Conservation (phyloP, 202 grass and related monocot genomes). For the Musa balbisiana region DNA sequence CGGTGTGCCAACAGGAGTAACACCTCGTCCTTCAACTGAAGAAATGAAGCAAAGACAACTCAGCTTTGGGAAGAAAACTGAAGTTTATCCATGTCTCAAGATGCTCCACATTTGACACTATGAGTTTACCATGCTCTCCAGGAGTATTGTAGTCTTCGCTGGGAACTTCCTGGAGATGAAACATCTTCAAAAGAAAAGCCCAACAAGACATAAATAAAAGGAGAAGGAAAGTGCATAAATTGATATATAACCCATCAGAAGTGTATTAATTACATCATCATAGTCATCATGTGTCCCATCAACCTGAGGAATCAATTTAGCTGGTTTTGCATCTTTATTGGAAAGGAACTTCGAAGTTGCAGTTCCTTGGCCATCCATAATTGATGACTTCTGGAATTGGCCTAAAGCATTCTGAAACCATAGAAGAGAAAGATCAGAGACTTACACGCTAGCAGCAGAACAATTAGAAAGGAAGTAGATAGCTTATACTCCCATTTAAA, state of each 20-base stretch:
- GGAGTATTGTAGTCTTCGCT: conserved; percentile 93
- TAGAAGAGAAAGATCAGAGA: not conserved
- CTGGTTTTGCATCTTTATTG: conserved; percentile 28
- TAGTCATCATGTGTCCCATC: conserved; percentile 91
- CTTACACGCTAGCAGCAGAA: not conserved
- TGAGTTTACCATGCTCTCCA: conserved; percentile 62
- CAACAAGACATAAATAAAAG: conserved; percentile 16
- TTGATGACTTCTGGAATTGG: conserved; percentile 33
- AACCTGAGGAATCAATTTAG: conserved; percentile 51
- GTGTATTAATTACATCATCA: conserved; percentile 56
- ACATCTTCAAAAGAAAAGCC: conserved; percentile 42
- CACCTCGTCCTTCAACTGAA: conserved; percentile 59
- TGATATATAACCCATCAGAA: not conserved
- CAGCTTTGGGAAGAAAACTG: not conserved
- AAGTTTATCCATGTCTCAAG: not conserved
- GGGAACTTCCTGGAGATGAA: conserved; percentile 46
- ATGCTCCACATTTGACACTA: conserved; percentile 1
- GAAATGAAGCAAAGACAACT: not conserved
- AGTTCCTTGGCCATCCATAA: conserved; percentile 27
- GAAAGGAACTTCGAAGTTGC: conserved; percentile 16
- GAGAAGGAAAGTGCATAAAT: not conserved
- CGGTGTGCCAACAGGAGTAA: conserved; percentile 64
- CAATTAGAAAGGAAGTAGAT: not conserved
- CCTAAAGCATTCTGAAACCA: not conserved
- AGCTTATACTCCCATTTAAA: not conserved